Base-by-base conservation (phyloP, 129 eudicot species). In the Escallonia herrerae region DNA sequence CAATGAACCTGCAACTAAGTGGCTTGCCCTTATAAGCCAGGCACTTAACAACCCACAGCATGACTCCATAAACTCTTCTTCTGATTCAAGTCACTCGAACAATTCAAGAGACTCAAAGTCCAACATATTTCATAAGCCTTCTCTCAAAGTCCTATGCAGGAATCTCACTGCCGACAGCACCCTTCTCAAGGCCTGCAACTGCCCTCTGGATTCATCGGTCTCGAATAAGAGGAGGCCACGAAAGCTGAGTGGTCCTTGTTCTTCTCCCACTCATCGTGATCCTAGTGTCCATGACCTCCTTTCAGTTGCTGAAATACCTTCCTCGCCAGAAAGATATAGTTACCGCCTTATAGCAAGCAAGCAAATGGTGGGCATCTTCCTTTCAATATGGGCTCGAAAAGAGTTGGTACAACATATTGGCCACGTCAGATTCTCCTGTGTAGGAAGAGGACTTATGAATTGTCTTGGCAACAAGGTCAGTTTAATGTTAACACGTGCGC, bases 361-460 rank as follows among this genome's bases (percentile, higher is more conserved):
- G 64, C 91, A 88, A 72, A 84, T 88, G 93, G 96, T 88, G 33
- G 96, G 96, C 13, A 58, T 88, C n/a, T 88, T 84, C 41, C 76
- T 88, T 3, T 61, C 96, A 2, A 48, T 88, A 2, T 88, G 96
- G 96, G 89, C 77, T 50, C 69, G 86, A 33, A 74, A 60, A 44
- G 91, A 84, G 12, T 76, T 88, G 63, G 78, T 79, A 22, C 80
- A 73, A 40, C 82, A 85, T 15, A 78, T 82, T 53, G 93, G 83
- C 2, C 91, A 84, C 69, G 79, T 88, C 2, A 81, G 85, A 65
- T 58, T 82, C n/a, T 76, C 81, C 22, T 50, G 79, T 55, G 72
- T 84, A 13, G 86, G 85, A 56, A 84, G 89, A 71, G 96, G 96
- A 67, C 82, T 88, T 69, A 79, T 88, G 91, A 89, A 89, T 10